phyloP scores from a whole-genome alignment of 768 basidiomycete genomes.

The Mycena sanguinolenta region DNA sequence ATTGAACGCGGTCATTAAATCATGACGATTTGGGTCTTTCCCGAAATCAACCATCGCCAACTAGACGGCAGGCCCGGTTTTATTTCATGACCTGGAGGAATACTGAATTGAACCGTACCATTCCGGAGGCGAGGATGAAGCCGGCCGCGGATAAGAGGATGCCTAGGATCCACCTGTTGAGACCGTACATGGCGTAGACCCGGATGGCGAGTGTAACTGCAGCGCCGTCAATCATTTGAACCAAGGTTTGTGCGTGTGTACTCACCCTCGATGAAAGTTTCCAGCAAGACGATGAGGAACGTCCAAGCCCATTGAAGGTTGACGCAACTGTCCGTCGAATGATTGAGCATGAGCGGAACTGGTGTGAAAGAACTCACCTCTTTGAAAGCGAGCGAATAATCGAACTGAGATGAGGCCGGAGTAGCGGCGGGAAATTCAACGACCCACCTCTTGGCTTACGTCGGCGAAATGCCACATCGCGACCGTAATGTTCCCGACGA shows the following conservation, averaged over 20 bases:
- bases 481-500: conserved; percentile 17
- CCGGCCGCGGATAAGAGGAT: background rate
- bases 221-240: background rate
- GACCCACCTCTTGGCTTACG: conserved; percentile 25
- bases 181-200: background rate
- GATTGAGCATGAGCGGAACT: background rate
- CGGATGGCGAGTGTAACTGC: background rate
- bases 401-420: conserved; percentile 9
- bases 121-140: background rate
- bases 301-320: background rate
- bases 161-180: background rate
- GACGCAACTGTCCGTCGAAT: background rate
- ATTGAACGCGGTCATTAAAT: background rate
- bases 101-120: background rate
- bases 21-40: background rate
- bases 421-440: conserved; percentile 10
- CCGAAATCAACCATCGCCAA: background rate
- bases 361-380: conserved; percentile 6
- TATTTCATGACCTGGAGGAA: background rate
- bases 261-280: background rate
- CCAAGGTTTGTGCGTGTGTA: background rate
- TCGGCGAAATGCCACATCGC: conserved; percentile 21
- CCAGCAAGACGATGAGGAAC: background rate
- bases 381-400: conserved; percentile 20
- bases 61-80: background rate